A percentile compares a stretch with the other conserved stretches of the same genome.
phyloP scores from a whole-genome alignment of 1,284 basidiomycete genomes.

The Boletus smithii region DNA sequence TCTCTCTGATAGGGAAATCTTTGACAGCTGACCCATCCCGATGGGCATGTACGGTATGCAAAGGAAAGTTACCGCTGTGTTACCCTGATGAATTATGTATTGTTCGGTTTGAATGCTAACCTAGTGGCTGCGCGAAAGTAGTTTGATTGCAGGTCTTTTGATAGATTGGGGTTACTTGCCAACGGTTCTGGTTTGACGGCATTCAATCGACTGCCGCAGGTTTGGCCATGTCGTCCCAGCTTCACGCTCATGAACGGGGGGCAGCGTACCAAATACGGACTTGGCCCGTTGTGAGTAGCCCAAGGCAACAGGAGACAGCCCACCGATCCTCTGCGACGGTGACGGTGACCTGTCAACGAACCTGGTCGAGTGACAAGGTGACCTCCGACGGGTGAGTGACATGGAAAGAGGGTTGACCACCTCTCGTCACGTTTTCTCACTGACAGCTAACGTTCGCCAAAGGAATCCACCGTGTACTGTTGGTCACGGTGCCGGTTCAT shows the following conservation, averaged over 20 bases:
- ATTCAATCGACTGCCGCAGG: conserved; percentile 6
- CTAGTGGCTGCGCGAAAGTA: not conserved
- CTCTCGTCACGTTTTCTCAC: conserved; percentile 7
- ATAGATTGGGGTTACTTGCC: conserved; percentile 4
- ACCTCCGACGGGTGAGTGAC: not conserved
- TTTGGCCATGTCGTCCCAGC: not conserved
- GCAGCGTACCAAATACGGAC: not conserved
- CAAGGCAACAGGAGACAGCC: not conserved
- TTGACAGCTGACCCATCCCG: not conserved
- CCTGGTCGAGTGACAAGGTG: not conserved
- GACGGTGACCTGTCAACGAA: not conserved
- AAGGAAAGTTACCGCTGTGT: not conserved
- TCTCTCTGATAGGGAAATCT: not conserved
- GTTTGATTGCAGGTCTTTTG: conserved; percentile 9
- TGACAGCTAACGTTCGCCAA: conserved; percentile 3
- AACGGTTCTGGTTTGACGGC: not conserved
- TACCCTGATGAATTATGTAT: conserved; percentile 5
- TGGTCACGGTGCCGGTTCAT: conserved; percentile 11
- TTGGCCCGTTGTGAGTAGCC: not conserved
- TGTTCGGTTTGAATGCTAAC: not conserved
- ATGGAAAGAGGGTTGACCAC: not conserved
- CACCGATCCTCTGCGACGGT: not conserved
- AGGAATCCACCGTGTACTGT: not conserved
- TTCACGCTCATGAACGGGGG: not conserved
- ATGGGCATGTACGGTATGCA: not conserved